Percentiles rank a stretch among this genome's conserved stretches.
Conservation (phyloP, 1,139 yeast species). For the Geotrichum reessii region DNA sequence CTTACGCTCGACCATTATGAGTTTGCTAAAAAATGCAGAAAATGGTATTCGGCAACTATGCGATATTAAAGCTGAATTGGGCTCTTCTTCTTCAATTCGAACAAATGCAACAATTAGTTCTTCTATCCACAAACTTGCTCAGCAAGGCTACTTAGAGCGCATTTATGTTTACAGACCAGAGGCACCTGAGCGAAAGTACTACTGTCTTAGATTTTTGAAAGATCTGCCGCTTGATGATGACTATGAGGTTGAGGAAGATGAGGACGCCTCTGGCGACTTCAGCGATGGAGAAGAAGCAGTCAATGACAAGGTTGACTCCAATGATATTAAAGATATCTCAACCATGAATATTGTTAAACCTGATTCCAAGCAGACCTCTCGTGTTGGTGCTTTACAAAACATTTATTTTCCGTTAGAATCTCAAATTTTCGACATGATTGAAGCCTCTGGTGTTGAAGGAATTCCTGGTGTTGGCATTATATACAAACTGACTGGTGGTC, state of each 20-base stretch:
- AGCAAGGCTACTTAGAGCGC: constrained; percentile 50
- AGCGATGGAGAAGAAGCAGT: constrained; percentile 32
- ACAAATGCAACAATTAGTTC: constrained; percentile 49
- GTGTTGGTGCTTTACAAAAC: constrained; percentile 37
- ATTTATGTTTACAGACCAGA: constrained; percentile 52
- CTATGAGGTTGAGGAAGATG: constrained; percentile 30
- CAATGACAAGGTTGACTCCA: constrained; percentile 26
- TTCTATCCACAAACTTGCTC: constrained; percentile 48
- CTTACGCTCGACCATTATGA: constrained; percentile 44
- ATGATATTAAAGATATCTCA: constrained; percentile 10
- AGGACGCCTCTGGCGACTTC: constrained; percentile 35
- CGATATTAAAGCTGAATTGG: constrained; percentile 33
- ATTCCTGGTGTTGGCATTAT: constrained; percentile 53
- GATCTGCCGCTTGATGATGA: constrained; percentile 39
- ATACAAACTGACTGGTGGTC: constrained; percentile 47
- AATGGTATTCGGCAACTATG: constrained; percentile 55
- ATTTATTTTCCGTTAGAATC: constrained; percentile 55
- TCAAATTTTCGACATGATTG: constrained; percentile 52
- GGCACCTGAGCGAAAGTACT: constrained; percentile 42
- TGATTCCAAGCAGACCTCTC: not conserved
- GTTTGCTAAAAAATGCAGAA: constrained; percentile 57
- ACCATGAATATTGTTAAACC: constrained; percentile 6
- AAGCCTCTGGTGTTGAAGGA: constrained; percentile 43
- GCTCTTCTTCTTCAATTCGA: constrained; percentile 44
- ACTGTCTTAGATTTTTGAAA: constrained; percentile 55